A percentile compares a stretch with the other conserved stretches of the same genome.
Evolutionary conservation across 2,329 filamentous ascomycete genomes (phyloP).

Genomic region (Fusarium stilboides): DNA sequence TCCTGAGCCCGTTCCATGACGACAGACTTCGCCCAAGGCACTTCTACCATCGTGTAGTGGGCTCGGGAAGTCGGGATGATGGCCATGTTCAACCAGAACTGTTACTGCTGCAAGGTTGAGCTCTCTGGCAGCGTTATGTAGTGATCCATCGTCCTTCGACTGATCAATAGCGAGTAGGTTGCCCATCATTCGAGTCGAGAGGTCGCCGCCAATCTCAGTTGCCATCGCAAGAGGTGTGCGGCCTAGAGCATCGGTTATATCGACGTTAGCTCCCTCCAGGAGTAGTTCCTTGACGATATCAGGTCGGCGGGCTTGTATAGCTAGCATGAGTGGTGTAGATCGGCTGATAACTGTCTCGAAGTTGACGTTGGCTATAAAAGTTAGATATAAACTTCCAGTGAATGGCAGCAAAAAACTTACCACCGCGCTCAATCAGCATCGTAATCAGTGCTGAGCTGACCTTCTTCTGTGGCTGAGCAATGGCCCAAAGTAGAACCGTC

Average conservation of each 20-base stretch:
- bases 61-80: constrained; percentile 76
- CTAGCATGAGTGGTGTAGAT: constrained; percentile 72
- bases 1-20: constrained; percentile 65
- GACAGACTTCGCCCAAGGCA: constrained; percentile 75
- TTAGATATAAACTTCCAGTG: constrained; percentile 25
- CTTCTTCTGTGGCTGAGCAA: constrained; percentile 74
- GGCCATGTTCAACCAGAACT: constrained; percentile 70
- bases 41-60: constrained; percentile 73
- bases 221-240: constrained; percentile 74
- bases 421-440: constrained; percentile 65
- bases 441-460: constrained; percentile 72
- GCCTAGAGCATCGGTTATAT: constrained; percentile 69
- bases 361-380: constrained; percentile 67
- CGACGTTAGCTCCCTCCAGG: constrained; percentile 71
- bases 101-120: constrained; percentile 71
- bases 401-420: constrained; percentile 48
- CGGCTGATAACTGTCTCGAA: constrained; percentile 67
- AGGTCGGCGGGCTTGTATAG: constrained; percentile 68
- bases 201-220: constrained; percentile 67
- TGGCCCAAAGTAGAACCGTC: constrained; percentile 72
- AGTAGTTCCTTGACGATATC: constrained; percentile 72
- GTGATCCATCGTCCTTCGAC: constrained; percentile 74
- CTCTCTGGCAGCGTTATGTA: constrained; percentile 75
- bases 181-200: constrained; percentile 68
- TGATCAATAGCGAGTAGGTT: constrained; percentile 70